phyloP scores from a whole-genome alignment of 1,139 yeast genomes.

The Suhomyces ambrosiae region DNA sequence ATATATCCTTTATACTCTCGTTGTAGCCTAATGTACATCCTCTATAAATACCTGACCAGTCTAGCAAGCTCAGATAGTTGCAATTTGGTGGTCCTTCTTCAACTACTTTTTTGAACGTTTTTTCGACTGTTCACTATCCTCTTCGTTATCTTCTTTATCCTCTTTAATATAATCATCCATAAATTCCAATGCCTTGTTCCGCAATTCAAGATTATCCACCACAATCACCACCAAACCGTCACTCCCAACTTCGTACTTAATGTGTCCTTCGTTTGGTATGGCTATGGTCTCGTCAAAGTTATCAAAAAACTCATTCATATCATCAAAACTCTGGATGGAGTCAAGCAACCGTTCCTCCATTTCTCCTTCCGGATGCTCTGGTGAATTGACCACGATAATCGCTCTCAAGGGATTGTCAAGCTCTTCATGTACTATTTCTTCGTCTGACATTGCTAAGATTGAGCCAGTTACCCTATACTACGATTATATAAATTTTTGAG shows the following conservation, averaged over 20 bases:
- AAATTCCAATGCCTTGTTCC: slow-evolving; percentile 35
- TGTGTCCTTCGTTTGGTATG: slow-evolving; percentile 65
- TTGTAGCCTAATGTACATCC: slow-evolving; percentile 10
- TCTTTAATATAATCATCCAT: slow-evolving; percentile 35
- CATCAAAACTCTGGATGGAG: slow-evolving; percentile 47
- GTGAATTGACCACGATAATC: slow-evolving; percentile 42
- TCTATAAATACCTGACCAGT: slow-evolving; percentile 6
- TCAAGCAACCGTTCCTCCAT: slow-evolving; percentile 55
- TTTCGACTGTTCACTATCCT: slow-evolving; percentile 5
- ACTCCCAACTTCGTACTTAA: slow-evolving; percentile 71
- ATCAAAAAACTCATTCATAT: slow-evolving; percentile 62
- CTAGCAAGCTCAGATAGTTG: too few relatives aligned
- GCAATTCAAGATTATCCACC: slow-evolving; percentile 41
- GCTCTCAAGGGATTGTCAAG: slow-evolving; percentile 48
- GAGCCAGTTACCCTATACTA: too few relatives aligned
- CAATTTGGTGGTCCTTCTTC: too few relatives aligned
- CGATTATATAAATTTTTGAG: slow-evolving; percentile 4
- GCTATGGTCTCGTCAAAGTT: slow-evolving; percentile 61
- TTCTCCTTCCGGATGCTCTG: slow-evolving; percentile 46
- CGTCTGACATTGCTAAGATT: slow-evolving; percentile 20
- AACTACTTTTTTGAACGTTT: slow-evolving; percentile 10
- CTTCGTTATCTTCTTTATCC: slow-evolving; percentile 11
- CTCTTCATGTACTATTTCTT: slow-evolving; percentile 27
- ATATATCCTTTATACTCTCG: too few relatives aligned
- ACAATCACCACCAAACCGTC: slow-evolving; percentile 69